Evolutionary conservation across 257 asterid genomes (phyloP), one percentile per base, ranked within the genome.

Genomic region (Salvia splendens): DNA sequence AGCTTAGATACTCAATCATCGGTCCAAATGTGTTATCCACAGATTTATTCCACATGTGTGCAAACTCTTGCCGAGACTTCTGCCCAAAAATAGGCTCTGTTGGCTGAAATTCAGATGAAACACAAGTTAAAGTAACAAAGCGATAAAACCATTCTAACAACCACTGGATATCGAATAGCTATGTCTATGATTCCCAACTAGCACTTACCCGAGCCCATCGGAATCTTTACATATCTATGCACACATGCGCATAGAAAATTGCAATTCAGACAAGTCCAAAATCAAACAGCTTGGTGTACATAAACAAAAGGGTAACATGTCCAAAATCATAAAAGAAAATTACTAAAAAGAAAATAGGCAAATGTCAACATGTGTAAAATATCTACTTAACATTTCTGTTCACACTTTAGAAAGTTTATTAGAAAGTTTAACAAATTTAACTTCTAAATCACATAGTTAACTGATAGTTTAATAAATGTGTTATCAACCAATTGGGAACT

Each of bases 11-110:
- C 65, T 79, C 74, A 12, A 84, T 77, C 66, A 77, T 11, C 46
- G 83, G 70, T 72, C 80, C 85, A 16, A 84, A 79, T 41, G 80
- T 66, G 77, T 72, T 77, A 51, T 84, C 89, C 78, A 84, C 82
- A 12, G 86, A 72, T 69, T 79, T 81, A 68, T 84, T 84, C 86
- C 89, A 81, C 9, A 63, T 12, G 61, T 81, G 86, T 40, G 85
- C 84, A 58, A 81, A 70, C 80, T 77, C 81, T 67, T 56, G 81
- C 48, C 80, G 79, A 45, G 81, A 60, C 33, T 77, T 77, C 28
- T 57, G 64, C 40, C 86, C 83, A 46, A 84, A 84, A 47, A 79
- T 79, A 58, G 83, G 85, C 65, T 81, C 83, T 59, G 15, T 50
- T 20, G 77, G 73, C 86, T 84, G 84, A 58, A 72, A 67, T 42